Base-by-base conservation (phyloP, 768 basidiomycete species). In the Rhodosporidiobolus odoratus region DNA sequence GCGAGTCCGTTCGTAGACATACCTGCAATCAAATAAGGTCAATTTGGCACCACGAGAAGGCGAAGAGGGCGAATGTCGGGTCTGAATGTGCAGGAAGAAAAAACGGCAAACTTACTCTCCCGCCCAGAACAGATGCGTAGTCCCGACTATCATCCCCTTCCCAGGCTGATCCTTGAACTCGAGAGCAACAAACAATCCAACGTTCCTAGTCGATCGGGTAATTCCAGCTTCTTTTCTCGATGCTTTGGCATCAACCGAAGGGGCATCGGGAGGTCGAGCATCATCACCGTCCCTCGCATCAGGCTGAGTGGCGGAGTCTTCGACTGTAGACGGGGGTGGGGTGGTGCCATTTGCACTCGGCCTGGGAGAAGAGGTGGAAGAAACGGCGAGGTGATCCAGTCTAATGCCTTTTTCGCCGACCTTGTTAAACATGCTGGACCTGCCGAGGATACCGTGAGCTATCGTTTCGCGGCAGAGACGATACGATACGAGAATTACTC, bases 61-160 rank as follows among this genome's bases (percentile, higher is more conserved):
- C n/a, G n/a, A n/a, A n/a, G n/a, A n/a, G n/a, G n/a, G n/a, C n/a
- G n/a, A n/a, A n/a, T n/a, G n/a, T n/a, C n/a, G n/a, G n/a, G n/a
- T n/a, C n/a, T n/a, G n/a, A n/a, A n/a, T n/a, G n/a, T n/a, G n/a
- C n/a, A n/a, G n/a, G n/a, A n/a, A n/a, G n/a, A n/a, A n/a, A n/a
- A n/a, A n/a, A n/a, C n/a, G n/a, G n/a, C n/a, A n/a, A n/a, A 81
- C 85, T 67, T 80, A 92, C 87, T 84, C 85, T 9, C 92, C 92
- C 80, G 95, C 92, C 94, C 94, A 97, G 79, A 96, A 97, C 32
- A 95, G 82, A 81, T 97, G 94, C 0, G 93, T 93, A 1, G 94
- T 96, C 4, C 86, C 91, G 21, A 94, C 81, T 48, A 95, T 81
- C 41, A 91, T 79, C 7, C 92, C 91, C 47, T 82, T 80, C 12